Evolutionary conservation across 2,329 filamentous ascomycete genomes (phyloP).

Genomic region (Trichoderma afroharzianum): DNA sequence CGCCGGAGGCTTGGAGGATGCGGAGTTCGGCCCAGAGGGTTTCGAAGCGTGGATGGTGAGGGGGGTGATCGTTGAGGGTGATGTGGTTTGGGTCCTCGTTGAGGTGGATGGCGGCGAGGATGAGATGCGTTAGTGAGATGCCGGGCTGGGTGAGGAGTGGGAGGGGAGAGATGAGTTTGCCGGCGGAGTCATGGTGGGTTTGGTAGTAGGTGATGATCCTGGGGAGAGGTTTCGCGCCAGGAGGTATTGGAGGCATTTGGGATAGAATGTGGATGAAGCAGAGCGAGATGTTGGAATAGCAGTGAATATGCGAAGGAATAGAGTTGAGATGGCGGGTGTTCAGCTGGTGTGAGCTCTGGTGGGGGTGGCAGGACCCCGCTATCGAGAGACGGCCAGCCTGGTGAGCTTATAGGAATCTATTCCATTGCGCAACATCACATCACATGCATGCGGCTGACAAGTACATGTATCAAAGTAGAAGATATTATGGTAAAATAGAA

Average conservation of each 20-base stretch:
- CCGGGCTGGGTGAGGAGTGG: constrained; percentile 46
- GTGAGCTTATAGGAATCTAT: neutral
- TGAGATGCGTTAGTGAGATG: constrained; percentile 69
- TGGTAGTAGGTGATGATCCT: constrained; percentile 53
- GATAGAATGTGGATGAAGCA: neutral
- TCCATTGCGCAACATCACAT: neutral
- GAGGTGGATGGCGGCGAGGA: constrained; percentile 82
- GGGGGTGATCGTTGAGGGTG: constrained; percentile 76
- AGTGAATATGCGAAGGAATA: neutral
- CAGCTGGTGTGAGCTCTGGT: neutral
- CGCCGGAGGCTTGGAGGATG: constrained; percentile 65
- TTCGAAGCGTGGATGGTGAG: constrained; percentile 62
- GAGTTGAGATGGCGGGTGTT: neutral
- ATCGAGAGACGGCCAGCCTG: neutral
- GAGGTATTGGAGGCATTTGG: constrained; percentile 33
- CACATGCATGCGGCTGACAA: neutral
- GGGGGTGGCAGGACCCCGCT: constrained; percentile 8
- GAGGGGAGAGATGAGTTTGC: constrained; percentile 49
- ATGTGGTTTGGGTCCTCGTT: constrained; percentile 64
- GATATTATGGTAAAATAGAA: neutral
- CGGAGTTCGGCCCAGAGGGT: constrained; percentile 76
- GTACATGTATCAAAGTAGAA: neutral
- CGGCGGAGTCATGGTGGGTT: constrained; percentile 47
- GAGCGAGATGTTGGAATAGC: neutral
- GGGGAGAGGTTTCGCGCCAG: constrained; percentile 33